A percentile compares a stretch with the other conserved stretches of the same genome.
Conservation (phyloP, 352 stramenopile species). For the Globisporangium iwayamae region DNA sequence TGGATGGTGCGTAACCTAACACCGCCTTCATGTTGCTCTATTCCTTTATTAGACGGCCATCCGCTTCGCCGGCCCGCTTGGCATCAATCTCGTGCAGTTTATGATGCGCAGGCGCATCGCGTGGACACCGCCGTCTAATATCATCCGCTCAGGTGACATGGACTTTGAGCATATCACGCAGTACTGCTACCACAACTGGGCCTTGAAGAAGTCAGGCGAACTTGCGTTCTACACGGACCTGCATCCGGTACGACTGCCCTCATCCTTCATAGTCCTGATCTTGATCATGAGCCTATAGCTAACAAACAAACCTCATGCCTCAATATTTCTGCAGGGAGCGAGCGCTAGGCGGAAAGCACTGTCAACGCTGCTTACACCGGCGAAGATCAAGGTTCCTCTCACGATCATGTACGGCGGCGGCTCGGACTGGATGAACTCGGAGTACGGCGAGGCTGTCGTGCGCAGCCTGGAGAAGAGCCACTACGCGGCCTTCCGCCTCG, state of each 20-base stretch:
- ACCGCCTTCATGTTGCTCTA: background rate
- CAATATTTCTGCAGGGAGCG: constrained; percentile 32
- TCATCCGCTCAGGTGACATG: constrained; percentile 66
- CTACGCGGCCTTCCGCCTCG: constrained; percentile 64
- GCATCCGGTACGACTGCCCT: constrained; percentile 35
- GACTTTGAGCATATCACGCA: constrained; percentile 63
- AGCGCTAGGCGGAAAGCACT: constrained; percentile 49
- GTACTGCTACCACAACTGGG: constrained; percentile 86
- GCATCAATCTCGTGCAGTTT: constrained; percentile 47
- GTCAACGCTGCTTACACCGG: constrained; percentile 44
- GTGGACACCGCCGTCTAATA: constrained; percentile 66
- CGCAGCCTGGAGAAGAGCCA: constrained; percentile 52
- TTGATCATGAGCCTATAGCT: background rate
- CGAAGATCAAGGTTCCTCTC: constrained; percentile 57
- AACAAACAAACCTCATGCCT: background rate
- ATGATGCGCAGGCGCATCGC: constrained; percentile 52
- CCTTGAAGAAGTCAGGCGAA: constrained; percentile 62
- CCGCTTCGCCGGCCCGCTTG: constrained; percentile 62
- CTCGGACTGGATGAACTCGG: constrained; percentile 77
- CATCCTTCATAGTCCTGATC: background rate
- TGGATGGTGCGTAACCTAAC: background rate
- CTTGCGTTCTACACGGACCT: constrained; percentile 76
- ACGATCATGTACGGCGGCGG: constrained; percentile 79
- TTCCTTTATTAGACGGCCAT: constrained; percentile 30
- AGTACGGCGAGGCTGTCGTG: constrained; percentile 57